Evolutionary conservation across 768 basidiomycete genomes (phyloP), one percentile per base, ranked within the genome.

Genomic region (Tylopilus sp.): DNA sequence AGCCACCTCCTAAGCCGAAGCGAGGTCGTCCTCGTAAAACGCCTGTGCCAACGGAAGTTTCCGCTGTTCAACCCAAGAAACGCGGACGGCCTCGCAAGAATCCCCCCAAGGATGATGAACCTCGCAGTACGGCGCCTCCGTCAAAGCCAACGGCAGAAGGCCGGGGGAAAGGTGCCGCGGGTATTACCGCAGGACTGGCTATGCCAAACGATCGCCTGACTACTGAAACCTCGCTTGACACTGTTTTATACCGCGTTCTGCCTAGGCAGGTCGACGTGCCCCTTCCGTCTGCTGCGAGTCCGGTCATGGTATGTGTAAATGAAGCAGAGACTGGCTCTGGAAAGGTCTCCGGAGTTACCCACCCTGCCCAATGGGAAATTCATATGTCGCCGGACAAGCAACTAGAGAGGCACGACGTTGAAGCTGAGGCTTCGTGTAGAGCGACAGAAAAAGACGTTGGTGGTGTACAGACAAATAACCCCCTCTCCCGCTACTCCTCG

Each of bases 1-100:
- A 62, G 46, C 47, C 40, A 3, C 52, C 40, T 48, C 60, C 51
- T 35, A 69, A 59, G 51, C 58, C 23, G 45, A 88, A 86, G 64
- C 78, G 77, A 58, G 83, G 82, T 21, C 70, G 81, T 31, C 79
- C 86, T 38, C 72, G 75, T 49, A 87, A 80, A 57, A 55, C 61
- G 39, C 57, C 53, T 17, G 48, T 11, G 23, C 48, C 8, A 21
- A 44, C 45, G 30, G 52, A 60, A 42, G 7, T 38, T 39, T 23
- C 56, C 4, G 33, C 33, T 13, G 50, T 54, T 18, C 52, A 54
- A 13, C 63, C 68, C 26, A 77, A 69, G 62, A 71, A 63, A 53
- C 66, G 69, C 9, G 73, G 71, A 25, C 63, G 71, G 25, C 70
- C 71, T 26, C 68, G 61, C 42, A 73, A 69, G 55, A 36, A 58